Evolutionary conservation across 2,329 filamentous ascomycete genomes (phyloP).

Genomic region (Phyllosticta citriasiana): DNA sequence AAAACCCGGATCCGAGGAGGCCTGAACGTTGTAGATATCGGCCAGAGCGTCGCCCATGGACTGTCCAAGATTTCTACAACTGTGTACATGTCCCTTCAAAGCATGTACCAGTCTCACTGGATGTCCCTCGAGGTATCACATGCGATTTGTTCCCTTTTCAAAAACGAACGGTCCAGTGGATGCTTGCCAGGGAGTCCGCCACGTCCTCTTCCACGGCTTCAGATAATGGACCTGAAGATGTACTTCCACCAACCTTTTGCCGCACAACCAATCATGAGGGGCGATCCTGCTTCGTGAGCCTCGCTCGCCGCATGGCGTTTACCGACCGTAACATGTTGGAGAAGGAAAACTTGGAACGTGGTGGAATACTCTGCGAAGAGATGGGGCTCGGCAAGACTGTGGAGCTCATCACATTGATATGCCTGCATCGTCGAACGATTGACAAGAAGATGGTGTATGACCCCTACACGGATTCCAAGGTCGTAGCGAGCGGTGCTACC

Average conservation of each 20-base stretch:
- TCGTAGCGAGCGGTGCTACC: conserved; percentile 46
- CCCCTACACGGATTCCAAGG: conserved; percentile 30
- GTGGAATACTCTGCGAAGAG: conserved; percentile 66
- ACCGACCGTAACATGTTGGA: conserved; percentile 39
- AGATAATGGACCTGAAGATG: conserved; percentile 5
- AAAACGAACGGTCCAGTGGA: conserved; percentile 58
- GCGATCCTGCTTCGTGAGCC: conserved; percentile 46
- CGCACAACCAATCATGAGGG: conserved; percentile 37
- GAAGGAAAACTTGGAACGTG: conserved; percentile 29
- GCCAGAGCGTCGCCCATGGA: conserved; percentile 27
- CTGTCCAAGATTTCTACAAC: conserved; percentile 56
- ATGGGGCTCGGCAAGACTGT: conserved; percentile 79
- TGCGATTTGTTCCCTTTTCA: conserved; percentile 62
- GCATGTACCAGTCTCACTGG: conserved; percentile 22
- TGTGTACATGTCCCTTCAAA: conserved; percentile 52
- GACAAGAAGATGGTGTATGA: conserved; percentile 23
- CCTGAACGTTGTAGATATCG: neutral
- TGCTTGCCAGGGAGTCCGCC: conserved; percentile 56
- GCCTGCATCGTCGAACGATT: conserved; percentile 44
- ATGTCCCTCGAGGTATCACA: conserved; percentile 20
- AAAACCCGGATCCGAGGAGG: neutral
- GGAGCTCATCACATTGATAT: conserved; percentile 62
- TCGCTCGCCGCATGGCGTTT: conserved; percentile 51
- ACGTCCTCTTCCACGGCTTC: conserved; percentile 27
- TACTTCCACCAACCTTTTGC: conserved; percentile 37